A percentile compares a stretch with the other conserved stretches of the same genome.
Conservation (phyloP, 176 grass and related monocot species). For the Avena sativa region DNA sequence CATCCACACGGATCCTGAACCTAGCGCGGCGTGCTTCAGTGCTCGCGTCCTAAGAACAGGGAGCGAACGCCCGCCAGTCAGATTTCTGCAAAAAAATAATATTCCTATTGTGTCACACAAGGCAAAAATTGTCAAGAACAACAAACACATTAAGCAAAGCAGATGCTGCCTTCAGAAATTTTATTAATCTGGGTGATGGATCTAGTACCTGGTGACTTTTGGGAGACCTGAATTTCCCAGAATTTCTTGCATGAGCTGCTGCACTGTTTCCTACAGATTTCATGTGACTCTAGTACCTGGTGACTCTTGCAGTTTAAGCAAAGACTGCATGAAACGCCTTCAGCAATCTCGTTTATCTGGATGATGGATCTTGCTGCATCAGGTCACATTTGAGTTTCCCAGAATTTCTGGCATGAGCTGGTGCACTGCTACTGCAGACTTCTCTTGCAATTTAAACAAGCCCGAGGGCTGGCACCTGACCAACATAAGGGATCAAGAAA, state of each 20-base stretch:
- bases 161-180: not conserved
- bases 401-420: not conserved
- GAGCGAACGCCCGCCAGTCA: too few relatives aligned
- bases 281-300: too few relatives aligned
- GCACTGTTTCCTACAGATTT: not conserved
- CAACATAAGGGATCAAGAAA: not conserved
- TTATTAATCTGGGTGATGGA: not conserved
- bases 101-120: too few relatives aligned
- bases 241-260: not conserved
- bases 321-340: too few relatives aligned
- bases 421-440: not conserved
- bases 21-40: too few relatives aligned
- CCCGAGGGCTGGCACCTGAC: not conserved
- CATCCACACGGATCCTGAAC: too few relatives aligned
- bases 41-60: too few relatives aligned
- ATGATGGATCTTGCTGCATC: not conserved
- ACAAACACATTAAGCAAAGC: not conserved
- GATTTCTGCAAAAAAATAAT: too few relatives aligned
- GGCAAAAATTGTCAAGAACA: not conserved
- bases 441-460: not conserved
- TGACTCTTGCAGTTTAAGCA: not conserved
- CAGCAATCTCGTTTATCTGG: too few relatives aligned
- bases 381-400: not conserved
- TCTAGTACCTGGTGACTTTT: not conserved
- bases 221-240: not conserved